Percentiles rank a stretch among this genome's conserved stretches.
These are phyloP conservation scores for Secale cereale DNA, from an alignment of 176 grass and related monocot species.

Conservation along the genomic window DNA sequence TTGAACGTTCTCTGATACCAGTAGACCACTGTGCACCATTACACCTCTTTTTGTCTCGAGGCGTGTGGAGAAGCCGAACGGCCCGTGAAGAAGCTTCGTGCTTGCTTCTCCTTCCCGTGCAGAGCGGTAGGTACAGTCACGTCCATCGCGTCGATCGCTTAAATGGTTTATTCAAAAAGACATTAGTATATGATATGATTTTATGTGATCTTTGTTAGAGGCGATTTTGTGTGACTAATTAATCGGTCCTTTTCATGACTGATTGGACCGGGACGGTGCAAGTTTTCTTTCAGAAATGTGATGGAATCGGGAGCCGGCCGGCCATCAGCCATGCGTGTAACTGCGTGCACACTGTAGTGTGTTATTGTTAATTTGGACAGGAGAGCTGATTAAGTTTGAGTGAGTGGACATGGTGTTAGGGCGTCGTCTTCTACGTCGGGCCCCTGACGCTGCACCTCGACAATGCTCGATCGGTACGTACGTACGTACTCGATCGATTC, in stretches of 20 bases:
- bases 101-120: slow-evolving; percentile 25
- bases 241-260: neutral
- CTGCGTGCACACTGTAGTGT: slow-evolving; percentile 7
- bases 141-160: neutral
- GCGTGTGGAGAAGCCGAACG: neutral
- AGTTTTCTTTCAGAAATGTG: slow-evolving; percentile 17
- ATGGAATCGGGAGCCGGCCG: slow-evolving; percentile 1
- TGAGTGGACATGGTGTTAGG: slow-evolving; percentile 25
- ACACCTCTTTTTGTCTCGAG: neutral
- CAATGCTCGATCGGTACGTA: neutral
- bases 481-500: neutral
- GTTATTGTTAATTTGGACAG: slow-evolving; percentile 29
- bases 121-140: neutral
- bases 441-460: slow-evolving; percentile 14
- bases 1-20: slow-evolving; percentile 3
- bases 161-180: neutral
- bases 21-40: neutral
- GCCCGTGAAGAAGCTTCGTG: slow-evolving; percentile 48
- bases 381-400: slow-evolving; percentile 9
- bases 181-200: neutral
- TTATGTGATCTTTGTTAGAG: neutral
- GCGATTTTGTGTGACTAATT: neutral
- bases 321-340: neutral
- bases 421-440: slow-evolving; percentile 42
- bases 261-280: neutral